Base-by-base conservation (phyloP, 768 basidiomycete species). In the Xerocomellus intermedius region DNA sequence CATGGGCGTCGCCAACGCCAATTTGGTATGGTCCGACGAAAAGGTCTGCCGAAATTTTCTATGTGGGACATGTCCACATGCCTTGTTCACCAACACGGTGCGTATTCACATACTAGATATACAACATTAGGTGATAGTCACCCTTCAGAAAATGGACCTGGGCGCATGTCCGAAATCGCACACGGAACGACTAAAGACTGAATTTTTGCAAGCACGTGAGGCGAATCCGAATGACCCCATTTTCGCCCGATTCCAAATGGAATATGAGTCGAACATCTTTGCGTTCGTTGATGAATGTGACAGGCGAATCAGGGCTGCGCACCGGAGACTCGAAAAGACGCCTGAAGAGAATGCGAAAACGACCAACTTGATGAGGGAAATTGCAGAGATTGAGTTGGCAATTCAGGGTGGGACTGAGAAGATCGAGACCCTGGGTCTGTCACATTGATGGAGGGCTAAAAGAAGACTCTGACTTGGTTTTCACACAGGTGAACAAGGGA, bases 321-420 rank as follows among this genome's bases (percentile, higher is more conserved):
- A 99, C 71, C 81, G 94, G 63, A 82, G 97, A 68, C 75, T 99
- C 68, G 97, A 99, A 79, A 99, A 99, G 80, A 99, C 97, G 6
- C 97, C 97, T 33, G 97, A 98, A 76, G 97, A 99, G 79, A 99
- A 99, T 71, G 94, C 94, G 48, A 97, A 98, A 76, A 98, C 96
- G 32, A 98, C 97, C 5, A 94, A 96, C 72, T 73, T 99, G 78
- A 99, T 99, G 97, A 82, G 94, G 60, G 97, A 99, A 81, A 98
- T 99, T 74, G 97, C 93, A 54, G 97, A 99, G 77, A 98, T 99
- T 70, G 96, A 98, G 78, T 76, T 98, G 61, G 95, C 97, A 52
- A 98, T 98, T 70, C 95, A 98, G 77, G 94, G 94, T 64, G 95
- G 94, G 52, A 99, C 97, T 43, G 92, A 97, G 72, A 98, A 98